These are phyloP conservation scores for Colletotrichum caudatum DNA, from an alignment of 2,329 filamentous ascomycete species.

Conservation along the genomic window DNA sequence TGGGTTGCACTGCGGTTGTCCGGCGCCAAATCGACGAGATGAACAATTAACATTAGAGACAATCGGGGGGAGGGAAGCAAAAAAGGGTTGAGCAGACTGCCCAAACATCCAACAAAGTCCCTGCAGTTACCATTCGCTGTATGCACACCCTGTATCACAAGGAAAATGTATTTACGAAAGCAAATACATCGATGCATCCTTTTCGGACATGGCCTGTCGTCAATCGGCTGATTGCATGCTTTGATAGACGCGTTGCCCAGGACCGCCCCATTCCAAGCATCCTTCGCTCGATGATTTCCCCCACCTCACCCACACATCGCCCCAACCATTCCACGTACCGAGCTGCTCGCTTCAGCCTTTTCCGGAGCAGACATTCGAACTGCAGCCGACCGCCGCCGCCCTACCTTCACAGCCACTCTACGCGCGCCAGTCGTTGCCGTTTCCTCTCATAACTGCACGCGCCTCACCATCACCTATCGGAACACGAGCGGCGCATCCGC, in stretches of 20 bases:
- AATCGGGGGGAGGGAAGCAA: too few species aligned
- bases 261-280: conserved; percentile 28
- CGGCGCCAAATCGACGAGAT: too few species aligned
- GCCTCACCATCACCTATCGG: not conserved
- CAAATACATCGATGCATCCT: not conserved
- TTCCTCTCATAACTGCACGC: conserved; percentile 7
- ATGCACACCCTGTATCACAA: not conserved
- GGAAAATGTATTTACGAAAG: too few species aligned
- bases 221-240: conserved; percentile 7
- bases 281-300: conserved; percentile 21
- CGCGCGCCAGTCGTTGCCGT: conserved; percentile 12
- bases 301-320: conserved; percentile 23
- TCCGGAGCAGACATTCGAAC: conserved; percentile 10
- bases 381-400: conserved; percentile 13
- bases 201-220: conserved; percentile 1
- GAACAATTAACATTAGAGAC: too few species aligned
- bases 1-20: too few species aligned
- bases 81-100: too few species aligned
- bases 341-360: conserved; percentile 15
- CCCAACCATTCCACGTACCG: conserved; percentile 6
- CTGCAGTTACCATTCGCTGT: conserved; percentile 3
- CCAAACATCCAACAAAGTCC: too few species aligned
- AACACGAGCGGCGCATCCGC: conserved; percentile 1
- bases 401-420: conserved; percentile 2
- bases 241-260: conserved; percentile 27